Base-by-base conservation (phyloP, 139 green algal species). In the Chlorella sp. region DNA sequence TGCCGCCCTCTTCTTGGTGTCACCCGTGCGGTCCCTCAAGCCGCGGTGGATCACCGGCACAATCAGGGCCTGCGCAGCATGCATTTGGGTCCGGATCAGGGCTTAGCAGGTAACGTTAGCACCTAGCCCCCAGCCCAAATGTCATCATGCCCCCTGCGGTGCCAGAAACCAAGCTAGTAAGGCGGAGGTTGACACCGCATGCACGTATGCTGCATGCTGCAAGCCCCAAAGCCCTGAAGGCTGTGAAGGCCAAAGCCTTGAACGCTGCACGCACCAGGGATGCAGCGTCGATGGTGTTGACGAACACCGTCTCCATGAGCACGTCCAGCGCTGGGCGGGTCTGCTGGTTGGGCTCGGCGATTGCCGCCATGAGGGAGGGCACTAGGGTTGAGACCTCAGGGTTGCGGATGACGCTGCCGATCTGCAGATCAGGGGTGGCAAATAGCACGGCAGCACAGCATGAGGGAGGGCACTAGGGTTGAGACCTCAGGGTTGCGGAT, bases 401-500 rank as follows among this genome's bases (percentile, higher is more conserved):
- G 80, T 97, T 97, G 24, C 87, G 77, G 66, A 98, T 97, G 1
- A 98, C 94, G 49, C 85, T 88, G 34, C 94, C 95, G 32, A 98
- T 90, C 84, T 92, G 69, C n/a, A 66, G 35, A n/a, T n/a, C n/a
- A n/a, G n/a, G n/a, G n/a, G n/a, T n/a, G n/a, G n/a, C n/a, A n/a
- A n/a, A n/a, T n/a, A n/a, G n/a, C n/a, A n/a, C n/a, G n/a, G n/a
- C n/a, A n/a, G n/a, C n/a, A n/a, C n/a, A n/a, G n/a, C 62, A 99
- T 83, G 51, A 99, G 82, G 5, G 73, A 70, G 23, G 92, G 90
- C 30, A 93, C 89, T 55, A 99, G 82, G 23, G 77, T 73, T 49
- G 82, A 74, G 26, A 98, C 89, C 85, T 99, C 95, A 3, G 95
- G 94, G 80, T 97, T 97, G 24, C 87, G 77, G 66, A 98, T 97